phyloP scores from a whole-genome alignment of 805 yeast genomes.

The Sugiyamaella valdiviana region DNA sequence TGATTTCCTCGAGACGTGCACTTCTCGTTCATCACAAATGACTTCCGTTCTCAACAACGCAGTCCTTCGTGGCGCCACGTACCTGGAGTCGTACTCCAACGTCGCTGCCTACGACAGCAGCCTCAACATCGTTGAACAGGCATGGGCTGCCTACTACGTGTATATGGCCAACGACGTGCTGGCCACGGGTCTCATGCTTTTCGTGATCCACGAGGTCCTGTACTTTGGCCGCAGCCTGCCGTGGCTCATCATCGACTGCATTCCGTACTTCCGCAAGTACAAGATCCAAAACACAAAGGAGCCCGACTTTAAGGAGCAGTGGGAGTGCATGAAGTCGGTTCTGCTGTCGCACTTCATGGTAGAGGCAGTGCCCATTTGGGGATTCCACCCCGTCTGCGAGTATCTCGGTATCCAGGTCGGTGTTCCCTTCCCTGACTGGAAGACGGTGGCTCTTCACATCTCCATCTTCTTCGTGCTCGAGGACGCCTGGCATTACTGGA shows the following conservation, averaged over 20 bases:
- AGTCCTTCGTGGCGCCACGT: slow-evolving; percentile 6
- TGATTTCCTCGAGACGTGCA: background rate
- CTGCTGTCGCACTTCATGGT: slow-evolving; percentile 81
- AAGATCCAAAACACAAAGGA: slow-evolving; percentile 84
- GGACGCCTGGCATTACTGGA: slow-evolving; percentile 96
- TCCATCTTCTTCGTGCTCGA: slow-evolving; percentile 75
- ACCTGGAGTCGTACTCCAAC: background rate
- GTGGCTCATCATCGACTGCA: slow-evolving; percentile 80
- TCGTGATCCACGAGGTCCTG: slow-evolving; percentile 75
- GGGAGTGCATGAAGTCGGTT: slow-evolving; percentile 86
- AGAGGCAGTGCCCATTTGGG: slow-evolving; percentile 95
- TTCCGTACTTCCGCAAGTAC: slow-evolving; percentile 78
- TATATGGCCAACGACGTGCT: slow-evolving; percentile 81
- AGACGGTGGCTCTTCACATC: slow-evolving; percentile 58
- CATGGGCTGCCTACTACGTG: slow-evolving; percentile 87
- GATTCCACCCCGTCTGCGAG: slow-evolving; percentile 88
- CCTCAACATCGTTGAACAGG: slow-evolving; percentile 48
- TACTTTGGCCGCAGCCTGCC: slow-evolving; percentile 92
- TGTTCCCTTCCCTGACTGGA: slow-evolving; percentile 77
- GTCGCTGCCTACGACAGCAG: slow-evolving; percentile 3
- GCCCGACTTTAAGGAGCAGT: slow-evolving; percentile 77
- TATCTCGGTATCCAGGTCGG: slow-evolving; percentile 66
- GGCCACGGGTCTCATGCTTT: slow-evolving; percentile 86
- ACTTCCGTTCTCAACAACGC: slow-evolving; percentile 12
- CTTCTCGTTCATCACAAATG: background rate